Percentiles rank a stretch among this genome's conserved stretches.
Evolutionary conservation across 495 filamentous ascomycete species (phyloP).

Genomic region (Neurospora hispaniola): DNA sequence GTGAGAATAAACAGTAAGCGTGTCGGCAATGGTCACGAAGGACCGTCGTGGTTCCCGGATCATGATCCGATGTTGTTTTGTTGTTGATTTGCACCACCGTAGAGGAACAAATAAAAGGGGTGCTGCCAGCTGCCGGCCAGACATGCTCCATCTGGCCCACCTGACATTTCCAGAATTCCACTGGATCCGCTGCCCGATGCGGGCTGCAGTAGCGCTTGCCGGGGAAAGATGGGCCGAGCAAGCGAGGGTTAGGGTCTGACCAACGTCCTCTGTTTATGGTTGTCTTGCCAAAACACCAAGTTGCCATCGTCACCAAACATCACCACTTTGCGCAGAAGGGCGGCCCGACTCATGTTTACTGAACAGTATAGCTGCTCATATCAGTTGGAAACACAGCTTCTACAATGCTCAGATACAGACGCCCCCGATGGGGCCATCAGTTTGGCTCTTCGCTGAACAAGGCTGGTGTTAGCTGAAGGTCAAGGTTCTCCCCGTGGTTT

Average conservation of each 20-base stretch:
- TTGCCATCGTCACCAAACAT: background rate
- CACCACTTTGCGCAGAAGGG: background rate
- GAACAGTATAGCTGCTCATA: background rate
- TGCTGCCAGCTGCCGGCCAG: background rate
- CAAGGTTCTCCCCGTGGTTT: background rate
- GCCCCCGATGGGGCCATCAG: background rate
- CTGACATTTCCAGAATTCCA: background rate
- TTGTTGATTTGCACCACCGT: background rate
- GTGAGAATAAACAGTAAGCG: background rate
- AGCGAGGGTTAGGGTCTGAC: background rate
- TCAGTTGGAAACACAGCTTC: background rate
- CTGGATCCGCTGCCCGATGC: background rate
- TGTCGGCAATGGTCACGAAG: background rate
- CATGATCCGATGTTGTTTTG: background rate
- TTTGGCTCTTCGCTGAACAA: background rate
- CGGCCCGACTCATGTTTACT: background rate
- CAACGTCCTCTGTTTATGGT: background rate
- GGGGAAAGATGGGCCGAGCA: background rate
- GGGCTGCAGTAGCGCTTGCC: background rate
- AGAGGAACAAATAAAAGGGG: background rate
- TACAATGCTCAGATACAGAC: background rate
- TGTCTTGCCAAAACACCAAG: background rate
- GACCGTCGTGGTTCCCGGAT: background rate
- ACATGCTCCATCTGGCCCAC: background rate
- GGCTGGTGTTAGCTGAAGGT: background rate